phyloP scores from a whole-genome alignment of 345 rosid species.

The Cardamine occulta region DNA sequence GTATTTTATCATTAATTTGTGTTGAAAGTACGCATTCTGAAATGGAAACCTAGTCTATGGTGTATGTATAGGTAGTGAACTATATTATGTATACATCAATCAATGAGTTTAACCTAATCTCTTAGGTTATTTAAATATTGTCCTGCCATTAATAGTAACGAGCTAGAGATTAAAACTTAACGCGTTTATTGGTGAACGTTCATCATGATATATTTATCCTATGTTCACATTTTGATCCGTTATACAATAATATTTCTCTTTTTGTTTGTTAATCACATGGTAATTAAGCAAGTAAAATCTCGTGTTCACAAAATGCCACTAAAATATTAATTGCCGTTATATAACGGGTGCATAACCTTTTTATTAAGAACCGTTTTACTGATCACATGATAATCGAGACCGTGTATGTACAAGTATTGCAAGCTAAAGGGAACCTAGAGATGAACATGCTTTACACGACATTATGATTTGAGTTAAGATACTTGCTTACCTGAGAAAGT shows the following conservation, averaged over 20 bases:
- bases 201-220: conserved; percentile 1
- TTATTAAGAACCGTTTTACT: conserved; percentile 24
- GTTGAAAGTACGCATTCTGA: neutral
- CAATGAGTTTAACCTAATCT: conserved; percentile 31
- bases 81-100: neutral
- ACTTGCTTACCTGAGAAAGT: neutral
- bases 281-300: conserved; percentile 23
- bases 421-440: neutral
- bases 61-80: conserved; percentile 5
- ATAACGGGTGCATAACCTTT: conserved; percentile 26
- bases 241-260: conserved; percentile 2
- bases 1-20: neutral
- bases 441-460: conserved; percentile 6
- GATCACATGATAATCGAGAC: conserved; percentile 7
- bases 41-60: conserved; percentile 32
- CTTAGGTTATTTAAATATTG: conserved; percentile 23
- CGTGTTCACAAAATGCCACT: conserved; percentile 36
- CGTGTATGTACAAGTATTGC: conserved; percentile 4
- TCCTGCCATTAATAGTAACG: conserved; percentile 28
- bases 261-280: conserved; percentile 31
- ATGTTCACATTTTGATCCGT: conserved; percentile 41
- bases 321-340: conserved; percentile 4
- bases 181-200: conserved; percentile 30
- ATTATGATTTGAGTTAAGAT: conserved; percentile 5
- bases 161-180: conserved; percentile 17